Evolutionary conservation across 495 filamentous ascomycete genomes (phyloP), one percentile per base, ranked within the genome.

Genomic region (Penicillium bialowiezense): DNA sequence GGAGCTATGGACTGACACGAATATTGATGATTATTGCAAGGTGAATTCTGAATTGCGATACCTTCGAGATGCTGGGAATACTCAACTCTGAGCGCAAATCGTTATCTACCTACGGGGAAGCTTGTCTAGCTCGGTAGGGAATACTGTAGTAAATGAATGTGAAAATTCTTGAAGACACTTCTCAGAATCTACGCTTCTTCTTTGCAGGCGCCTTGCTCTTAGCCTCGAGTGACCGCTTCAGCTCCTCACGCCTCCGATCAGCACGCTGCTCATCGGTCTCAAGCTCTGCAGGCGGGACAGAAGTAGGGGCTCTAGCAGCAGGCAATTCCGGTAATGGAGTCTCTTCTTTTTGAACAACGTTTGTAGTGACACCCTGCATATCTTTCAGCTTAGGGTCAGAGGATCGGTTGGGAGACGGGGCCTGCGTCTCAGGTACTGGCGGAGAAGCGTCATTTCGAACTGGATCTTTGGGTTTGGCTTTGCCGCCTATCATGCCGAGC

Each of bases 141-240:
- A n/a, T n/a, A n/a, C n/a, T n/a, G n/a, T n/a, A n/a, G n/a, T n/a
- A n/a, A n/a, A n/a, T n/a, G n/a, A 26, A 8, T 4, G 23, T 26
- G 23, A 26, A 26, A 26, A 4, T 26, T 12, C 15, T 12, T 7
- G 8, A 4, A 8, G 8, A 13, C 7, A 8, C 26, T 10, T 28
- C 14, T 28, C 56, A 83, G 53, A 82, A 90, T 44, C 77, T 85
- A 42, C 85, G 73, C 61, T 87, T 90, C 69, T 86, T 89, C 62
- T 77, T 80, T 10, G 75, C 75, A 7, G 73, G 78, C n/a, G 76
- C 79, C 17, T 82, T 79, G n/a, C 73, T 77, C 55, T 83, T 84
- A 54, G 63, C 76, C 50, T 84, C 81, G n/a, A 89, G 65, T 41
- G 87, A 78, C 41, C 74, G 73, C 55, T 86, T 82, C 44, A 89